Evolutionary conservation across 306 rosid species (phyloP), one percentile per base, ranked within the genome.

Genomic region (Lathyrus tuberosus): DNA sequence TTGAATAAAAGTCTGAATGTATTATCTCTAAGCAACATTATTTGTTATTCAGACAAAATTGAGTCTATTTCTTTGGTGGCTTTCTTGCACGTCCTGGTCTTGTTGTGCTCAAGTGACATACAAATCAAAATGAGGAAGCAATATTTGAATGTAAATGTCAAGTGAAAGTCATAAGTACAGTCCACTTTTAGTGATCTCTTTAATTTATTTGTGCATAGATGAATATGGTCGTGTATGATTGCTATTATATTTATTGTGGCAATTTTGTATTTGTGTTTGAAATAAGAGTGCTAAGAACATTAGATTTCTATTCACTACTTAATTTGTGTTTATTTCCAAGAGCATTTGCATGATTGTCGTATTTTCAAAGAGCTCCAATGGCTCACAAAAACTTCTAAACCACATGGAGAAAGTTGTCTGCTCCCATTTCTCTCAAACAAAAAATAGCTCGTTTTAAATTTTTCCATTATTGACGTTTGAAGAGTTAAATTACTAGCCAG

Each of bases 1-100:
- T 76, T 47, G 69, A 90, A 88, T 83, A 89, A 89, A 77, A 80
- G 88, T 85, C 87, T 82, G 81, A 67, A 69, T 38, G 65, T 48
- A 26, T 68, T 48, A 68, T 79, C 76, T 48, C 26, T 5, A 56
- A 59, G 57, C 77, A 46, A 64, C 78, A 69, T 62, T 69, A 46
- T 59, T 53, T 26, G 22, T 31, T 43, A 69, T 75, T 84, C 85
- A 82, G 82, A 84, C 72, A 48, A 46, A 52, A 67, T 62, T 43
- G 79, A 76, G 68, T 85, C 83, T 67, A 49, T 85, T 66, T 82
- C 78, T 70, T 66, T 77, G 70, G 82, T 82, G 80, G 86, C 79
- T 72, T 72, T 83, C 79, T 67, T 87, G 30, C 90, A 86, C 69
- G 48, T 83, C 64, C 16, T 84, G 67, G 20, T 88, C 62, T 70